These are phyloP conservation scores for Trametes hirsuta DNA, from an alignment of 1,284 basidiomycete genomes.

Conservation along the genomic window DNA sequence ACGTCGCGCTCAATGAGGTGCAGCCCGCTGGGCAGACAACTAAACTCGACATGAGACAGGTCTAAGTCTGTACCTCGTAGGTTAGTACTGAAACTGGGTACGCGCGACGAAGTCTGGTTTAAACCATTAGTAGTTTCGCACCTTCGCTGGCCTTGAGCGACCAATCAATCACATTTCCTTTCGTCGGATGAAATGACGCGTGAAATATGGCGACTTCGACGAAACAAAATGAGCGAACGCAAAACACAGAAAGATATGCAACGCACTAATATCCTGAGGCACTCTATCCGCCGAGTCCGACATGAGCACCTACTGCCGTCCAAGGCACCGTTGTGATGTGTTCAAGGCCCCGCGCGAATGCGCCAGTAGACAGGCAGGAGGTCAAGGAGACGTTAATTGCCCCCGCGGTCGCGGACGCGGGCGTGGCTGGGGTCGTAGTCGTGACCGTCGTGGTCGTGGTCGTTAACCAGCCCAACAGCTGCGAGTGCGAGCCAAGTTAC, in stretches of 20 bases:
- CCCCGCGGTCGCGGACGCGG: not conserved
- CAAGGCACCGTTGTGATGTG: not conserved
- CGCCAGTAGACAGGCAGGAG: not conserved
- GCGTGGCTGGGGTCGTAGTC: not conserved
- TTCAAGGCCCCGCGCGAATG: not conserved
- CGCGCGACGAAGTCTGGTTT: no score
- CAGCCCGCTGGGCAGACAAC: conserved; percentile 76
- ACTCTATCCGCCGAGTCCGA: conserved; percentile 30
- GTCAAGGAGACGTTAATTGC: not conserved
- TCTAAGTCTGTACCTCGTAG: conserved; percentile 52
- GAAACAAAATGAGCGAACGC: not conserved
- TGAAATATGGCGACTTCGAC: conserved; percentile 76
- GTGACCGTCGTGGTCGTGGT: conserved; percentile 17
- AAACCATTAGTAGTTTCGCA: conserved; percentile 31
- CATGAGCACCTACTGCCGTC: conserved; percentile 6
- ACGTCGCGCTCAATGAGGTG: conserved; percentile 78
- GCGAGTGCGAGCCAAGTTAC: not conserved
- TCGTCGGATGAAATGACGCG: conserved; percentile 79
- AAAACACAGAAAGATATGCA: not conserved
- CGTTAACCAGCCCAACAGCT: conserved; percentile 1
- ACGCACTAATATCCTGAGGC: conserved; percentile 55
- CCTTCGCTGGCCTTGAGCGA: conserved; percentile 67
- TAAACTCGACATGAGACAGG: conserved; percentile 75
- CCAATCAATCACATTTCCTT: conserved; percentile 80
- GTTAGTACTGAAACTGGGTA: not conserved